phyloP scores from a whole-genome alignment of 495 filamentous ascomycete species.

The Lindgomyces ingoldianus region DNA sequence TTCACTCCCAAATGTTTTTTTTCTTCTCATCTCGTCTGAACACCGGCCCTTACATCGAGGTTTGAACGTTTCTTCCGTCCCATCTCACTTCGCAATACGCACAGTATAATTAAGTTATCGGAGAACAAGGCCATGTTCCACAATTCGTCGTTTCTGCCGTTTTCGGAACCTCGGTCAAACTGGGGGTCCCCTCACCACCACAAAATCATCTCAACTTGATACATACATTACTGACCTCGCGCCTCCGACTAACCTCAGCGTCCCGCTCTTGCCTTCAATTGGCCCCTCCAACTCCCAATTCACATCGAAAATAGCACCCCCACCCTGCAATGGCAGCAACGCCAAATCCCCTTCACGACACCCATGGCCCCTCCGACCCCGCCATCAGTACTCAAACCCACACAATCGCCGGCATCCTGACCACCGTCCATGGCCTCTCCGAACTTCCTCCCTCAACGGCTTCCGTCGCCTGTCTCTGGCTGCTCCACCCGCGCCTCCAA shows the following conservation, averaged over 20 bases:
- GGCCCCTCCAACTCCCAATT: neutral
- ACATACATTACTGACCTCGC: too few relatives aligned
- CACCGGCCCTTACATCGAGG: too few relatives aligned
- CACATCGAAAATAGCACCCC: neutral
- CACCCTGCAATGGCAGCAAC: slow-evolving; percentile 29
- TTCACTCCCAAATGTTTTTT: too few relatives aligned
- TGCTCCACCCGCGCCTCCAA: slow-evolving; percentile 76
- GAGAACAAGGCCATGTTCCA: too few relatives aligned
- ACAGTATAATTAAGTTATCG: too few relatives aligned
- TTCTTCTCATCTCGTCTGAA: too few relatives aligned
- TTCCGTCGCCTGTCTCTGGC: slow-evolving; percentile 74
- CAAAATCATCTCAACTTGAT: neutral
- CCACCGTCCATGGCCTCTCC: slow-evolving; percentile 74
- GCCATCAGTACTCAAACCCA: slow-evolving; percentile 61
- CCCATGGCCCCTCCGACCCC: slow-evolving; percentile 38
- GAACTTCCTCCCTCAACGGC: slow-evolving; percentile 59
- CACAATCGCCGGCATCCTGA: slow-evolving; percentile 73
- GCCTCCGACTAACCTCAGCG: neutral
- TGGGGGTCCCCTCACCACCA: neutral
- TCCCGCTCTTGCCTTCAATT: neutral
- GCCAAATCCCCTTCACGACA: slow-evolving; percentile 36
- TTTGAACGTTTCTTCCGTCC: too few relatives aligned
- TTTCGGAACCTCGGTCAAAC: neutral
- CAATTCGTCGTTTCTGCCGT: too few relatives aligned
- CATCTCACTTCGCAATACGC: too few relatives aligned